A percentile compares a stretch with the other conserved stretches of the same genome.
Conservation (phyloP, 2,329 filamentous ascomycete genomes). For the Torrubiella hemipterigena region DNA sequence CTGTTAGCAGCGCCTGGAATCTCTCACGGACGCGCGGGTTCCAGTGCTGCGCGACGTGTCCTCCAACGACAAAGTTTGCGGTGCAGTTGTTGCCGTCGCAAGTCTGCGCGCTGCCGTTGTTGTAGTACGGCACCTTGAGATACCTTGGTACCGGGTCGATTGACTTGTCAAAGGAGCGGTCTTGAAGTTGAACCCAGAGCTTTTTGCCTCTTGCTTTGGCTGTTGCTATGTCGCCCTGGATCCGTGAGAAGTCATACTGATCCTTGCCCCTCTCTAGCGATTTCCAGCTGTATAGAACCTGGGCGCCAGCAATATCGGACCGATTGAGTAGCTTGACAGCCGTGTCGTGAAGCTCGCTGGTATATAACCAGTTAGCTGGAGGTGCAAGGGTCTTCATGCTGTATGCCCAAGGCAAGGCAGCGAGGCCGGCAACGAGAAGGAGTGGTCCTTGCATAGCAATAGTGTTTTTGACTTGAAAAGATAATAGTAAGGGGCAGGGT, state of each 20-base stretch:
- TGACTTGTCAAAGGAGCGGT: slow-evolving; percentile 7
- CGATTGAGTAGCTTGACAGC: slow-evolving; percentile 5
- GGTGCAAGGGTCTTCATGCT: too few species aligned
- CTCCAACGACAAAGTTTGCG: neutral
- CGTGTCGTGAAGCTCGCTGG: slow-evolving; percentile 1
- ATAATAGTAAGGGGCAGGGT: too few species aligned
- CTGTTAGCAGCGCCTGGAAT: slow-evolving; percentile 8
- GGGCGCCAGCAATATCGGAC: slow-evolving; percentile 7
- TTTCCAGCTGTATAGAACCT: slow-evolving; percentile 9
- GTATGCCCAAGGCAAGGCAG: too few species aligned
- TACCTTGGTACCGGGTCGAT: slow-evolving; percentile 9
- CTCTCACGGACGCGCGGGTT: slow-evolving; percentile 7
- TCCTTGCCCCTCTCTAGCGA: slow-evolving; percentile 4
- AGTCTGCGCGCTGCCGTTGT: slow-evolving; percentile 10
- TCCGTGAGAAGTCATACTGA: slow-evolving; percentile 1
- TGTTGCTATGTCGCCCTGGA: slow-evolving; percentile 17
- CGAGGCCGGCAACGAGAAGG: too few species aligned
- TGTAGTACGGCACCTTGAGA: slow-evolving; percentile 8
- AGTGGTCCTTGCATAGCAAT: too few species aligned
- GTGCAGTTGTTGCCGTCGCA: slow-evolving; percentile 9
- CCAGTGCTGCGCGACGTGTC: slow-evolving; percentile 3
- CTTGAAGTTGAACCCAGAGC: slow-evolving; percentile 12
- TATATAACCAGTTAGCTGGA: slow-evolving; percentile 7
- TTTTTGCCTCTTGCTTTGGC: slow-evolving; percentile 10
- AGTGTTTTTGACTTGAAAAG: too few species aligned